Evolutionary conservation across 768 basidiomycete genomes (phyloP), one percentile per base, ranked within the genome.

Genomic region (Clavulina sp.): DNA sequence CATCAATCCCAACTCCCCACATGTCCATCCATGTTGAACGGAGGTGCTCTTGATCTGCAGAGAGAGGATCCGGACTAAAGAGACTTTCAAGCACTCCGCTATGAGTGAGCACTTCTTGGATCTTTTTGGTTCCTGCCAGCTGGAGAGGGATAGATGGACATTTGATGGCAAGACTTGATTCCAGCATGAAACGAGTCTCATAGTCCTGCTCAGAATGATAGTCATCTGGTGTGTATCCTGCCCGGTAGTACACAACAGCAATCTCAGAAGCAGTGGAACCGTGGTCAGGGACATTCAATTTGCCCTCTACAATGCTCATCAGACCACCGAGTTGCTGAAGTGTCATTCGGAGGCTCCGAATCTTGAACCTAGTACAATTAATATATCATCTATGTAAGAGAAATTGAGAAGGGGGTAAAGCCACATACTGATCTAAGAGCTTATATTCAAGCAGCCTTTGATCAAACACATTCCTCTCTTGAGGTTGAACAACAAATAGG

Each of bases 61-160:
- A n/a, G n/a, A n/a, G n/a, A n/a, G n/a, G n/a, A 2, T 62, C 64
- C 5, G 62, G 49, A 4, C 59, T 50, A 40, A 69, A 69, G 34
- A 91, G 92, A 13, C 69, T 67, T 58, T 87, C 86, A 21, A 93
- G 69, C 4, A 85, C 66, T 1, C 80, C 80, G 0, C 77, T 76
- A 26, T 77, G 73, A 4, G 81, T 75, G 16, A 99, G 72, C 0
- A 82, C 84, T 60, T 96, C 80, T 64, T 97, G 93, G 0, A 99
- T 78, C 61, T 95, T 95, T 71, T 99, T 99, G 2, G 82, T 80
- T 0, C 93, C 93, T 0, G 92, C 89, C n/a, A 96, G 77, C 57
- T 97, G 93, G 13, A 97, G 72, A 4, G 83, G 78, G 57, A 96
- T 77, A 1, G 78, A 77, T 0, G 93, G 93, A 60, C 93, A 99